A percentile compares a stretch with the other conserved stretches of the same genome.
Conservation (phyloP, 2,329 filamentous ascomycete genomes). For the Tolypocladium nubicola region DNA sequence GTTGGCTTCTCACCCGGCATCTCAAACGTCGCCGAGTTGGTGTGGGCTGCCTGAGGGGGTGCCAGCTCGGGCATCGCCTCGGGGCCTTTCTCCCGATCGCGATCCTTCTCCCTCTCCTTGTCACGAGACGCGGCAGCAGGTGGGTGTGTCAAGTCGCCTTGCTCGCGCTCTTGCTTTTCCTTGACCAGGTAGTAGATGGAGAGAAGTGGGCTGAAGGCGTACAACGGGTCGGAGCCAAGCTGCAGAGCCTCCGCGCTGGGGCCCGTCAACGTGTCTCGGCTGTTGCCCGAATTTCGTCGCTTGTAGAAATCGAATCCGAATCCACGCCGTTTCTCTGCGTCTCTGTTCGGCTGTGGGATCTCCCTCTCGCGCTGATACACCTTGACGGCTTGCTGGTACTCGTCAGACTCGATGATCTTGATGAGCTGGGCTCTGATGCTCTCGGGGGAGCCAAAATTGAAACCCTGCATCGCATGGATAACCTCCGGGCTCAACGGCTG, state of each 20-base stretch:
- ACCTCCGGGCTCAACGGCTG: slow-evolving; percentile 75
- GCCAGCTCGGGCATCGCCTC: slow-evolving; percentile 59
- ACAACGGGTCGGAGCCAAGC: slow-evolving; percentile 75
- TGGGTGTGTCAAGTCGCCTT: slow-evolving; percentile 26
- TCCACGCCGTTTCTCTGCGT: slow-evolving; percentile 73
- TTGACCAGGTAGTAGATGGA: slow-evolving; percentile 95
- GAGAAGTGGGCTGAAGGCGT: slow-evolving; percentile 84
- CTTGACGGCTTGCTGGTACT: slow-evolving; percentile 80
- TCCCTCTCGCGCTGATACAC: slow-evolving; percentile 58
- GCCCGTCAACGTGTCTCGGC: slow-evolving; percentile 73
- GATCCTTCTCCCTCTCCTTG: slow-evolving; percentile 17
- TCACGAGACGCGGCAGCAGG: slow-evolving; percentile 31
- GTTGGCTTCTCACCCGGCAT: slow-evolving; percentile 83
- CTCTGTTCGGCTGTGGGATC: slow-evolving; percentile 42
- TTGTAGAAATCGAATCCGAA: slow-evolving; percentile 97
- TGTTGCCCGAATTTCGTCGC: slow-evolving; percentile 77
- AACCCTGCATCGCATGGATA: slow-evolving; percentile 90
- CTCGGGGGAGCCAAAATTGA: slow-evolving; percentile 87
- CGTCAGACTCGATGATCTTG: slow-evolving; percentile 82
- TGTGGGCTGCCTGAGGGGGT: slow-evolving; percentile 78
- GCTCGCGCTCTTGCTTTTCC: slow-evolving; percentile 83
- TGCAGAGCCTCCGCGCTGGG: slow-evolving; percentile 81
- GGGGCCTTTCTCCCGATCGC: slow-evolving; percentile 26
- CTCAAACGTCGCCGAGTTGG: slow-evolving; percentile 75
- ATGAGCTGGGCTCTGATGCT: slow-evolving; percentile 73